Evolutionary conservation across 176 grass and related monocot species (phyloP).

Genomic region (Rhynchospora tenuis): DNA sequence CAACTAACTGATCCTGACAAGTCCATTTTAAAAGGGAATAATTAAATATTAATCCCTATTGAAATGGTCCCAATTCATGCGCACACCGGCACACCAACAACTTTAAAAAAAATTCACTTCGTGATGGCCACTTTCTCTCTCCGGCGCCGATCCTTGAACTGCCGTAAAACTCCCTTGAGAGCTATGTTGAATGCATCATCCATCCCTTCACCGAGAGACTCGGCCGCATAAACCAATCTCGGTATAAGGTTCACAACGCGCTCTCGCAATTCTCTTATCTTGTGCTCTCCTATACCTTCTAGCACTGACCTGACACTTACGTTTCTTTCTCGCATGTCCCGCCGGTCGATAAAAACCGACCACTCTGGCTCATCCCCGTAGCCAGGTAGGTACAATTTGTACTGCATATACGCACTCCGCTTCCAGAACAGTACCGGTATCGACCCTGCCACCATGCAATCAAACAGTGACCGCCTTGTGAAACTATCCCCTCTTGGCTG

Average conservation of each 20-base stretch:
- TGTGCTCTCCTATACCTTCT: conserved; percentile 14
- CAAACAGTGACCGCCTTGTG: conserved; percentile 84
- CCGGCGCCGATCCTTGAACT: conserved; percentile 9
- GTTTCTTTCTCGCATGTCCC: conserved; percentile 23
- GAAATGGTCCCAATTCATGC: neutral
- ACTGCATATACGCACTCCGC: conserved; percentile 66
- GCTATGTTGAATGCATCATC: conserved; percentile 19
- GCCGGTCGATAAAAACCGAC: conserved; percentile 88
- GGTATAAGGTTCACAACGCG: conserved; percentile 13
- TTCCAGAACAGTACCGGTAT: conserved; percentile 90
- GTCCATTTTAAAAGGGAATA: neutral
- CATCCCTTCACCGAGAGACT: neutral
- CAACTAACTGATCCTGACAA: neutral
- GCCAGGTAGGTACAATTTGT: conserved; percentile 57
- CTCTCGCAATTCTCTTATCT: conserved; percentile 13
- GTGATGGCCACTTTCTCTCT: neutral
- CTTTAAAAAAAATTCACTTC: neutral
- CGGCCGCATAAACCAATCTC: conserved; percentile 12
- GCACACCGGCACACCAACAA: neutral
- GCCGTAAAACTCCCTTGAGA: neutral
- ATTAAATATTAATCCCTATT: neutral
- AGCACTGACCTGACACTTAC: conserved; percentile 4
- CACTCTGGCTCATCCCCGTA: conserved; percentile 42
- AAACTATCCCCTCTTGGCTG: conserved; percentile 92
- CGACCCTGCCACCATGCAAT: conserved; percentile 87